These are phyloP conservation scores for Saccharata proteae DNA, from an alignment of 2,329 filamentous ascomycete genomes.

Conservation along the genomic window DNA sequence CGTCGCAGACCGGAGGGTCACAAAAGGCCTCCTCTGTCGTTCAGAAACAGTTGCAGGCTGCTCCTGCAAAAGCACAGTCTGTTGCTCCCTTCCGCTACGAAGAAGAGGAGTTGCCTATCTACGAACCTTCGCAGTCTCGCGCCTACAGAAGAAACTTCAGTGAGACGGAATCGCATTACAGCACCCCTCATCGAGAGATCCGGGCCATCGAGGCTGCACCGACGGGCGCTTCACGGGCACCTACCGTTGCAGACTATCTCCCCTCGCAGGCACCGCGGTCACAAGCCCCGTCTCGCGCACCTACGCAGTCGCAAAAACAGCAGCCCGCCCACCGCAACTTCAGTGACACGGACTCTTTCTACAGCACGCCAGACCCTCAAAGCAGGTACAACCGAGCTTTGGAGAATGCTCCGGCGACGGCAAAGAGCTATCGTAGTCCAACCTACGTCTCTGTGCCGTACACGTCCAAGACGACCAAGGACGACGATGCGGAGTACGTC, in stretches of 20 bases:
- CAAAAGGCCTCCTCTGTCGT: slow-evolving; percentile 2
- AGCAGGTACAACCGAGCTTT: slow-evolving; percentile 9
- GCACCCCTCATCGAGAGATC: too few relatives aligned
- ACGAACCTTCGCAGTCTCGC: too few relatives aligned
- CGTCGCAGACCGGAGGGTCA: slow-evolving; percentile 1
- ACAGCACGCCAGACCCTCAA: slow-evolving; percentile 26
- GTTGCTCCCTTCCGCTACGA: too few relatives aligned
- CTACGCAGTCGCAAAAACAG: slow-evolving; percentile 2
- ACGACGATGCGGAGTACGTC: slow-evolving; percentile 22
- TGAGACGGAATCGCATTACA: slow-evolving; percentile 17
- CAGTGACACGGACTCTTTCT: slow-evolving; percentile 18
- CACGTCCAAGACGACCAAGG: slow-evolving; percentile 15
- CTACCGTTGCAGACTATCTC: too few relatives aligned
- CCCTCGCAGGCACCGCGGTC: too few relatives aligned
- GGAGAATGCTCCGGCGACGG: slow-evolving; percentile 5
- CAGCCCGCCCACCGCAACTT: slow-evolving; percentile 21
- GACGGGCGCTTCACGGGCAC: too few relatives aligned
- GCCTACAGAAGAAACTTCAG: slow-evolving; percentile 25
- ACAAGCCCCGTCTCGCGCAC: slow-evolving; percentile 16
- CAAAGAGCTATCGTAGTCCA: slow-evolving; percentile 13
- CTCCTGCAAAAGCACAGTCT: too few relatives aligned
- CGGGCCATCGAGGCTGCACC: slow-evolving; percentile 30
- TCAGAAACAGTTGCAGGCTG: slow-evolving; percentile 1
- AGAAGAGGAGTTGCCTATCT: too few relatives aligned
- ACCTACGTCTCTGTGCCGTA: slow-evolving; percentile 18